A percentile compares a stretch with the other conserved stretches of the same genome.
Conservation (phyloP, 176 grass and related monocot genomes). For the Calamus simplicifolius region DNA sequence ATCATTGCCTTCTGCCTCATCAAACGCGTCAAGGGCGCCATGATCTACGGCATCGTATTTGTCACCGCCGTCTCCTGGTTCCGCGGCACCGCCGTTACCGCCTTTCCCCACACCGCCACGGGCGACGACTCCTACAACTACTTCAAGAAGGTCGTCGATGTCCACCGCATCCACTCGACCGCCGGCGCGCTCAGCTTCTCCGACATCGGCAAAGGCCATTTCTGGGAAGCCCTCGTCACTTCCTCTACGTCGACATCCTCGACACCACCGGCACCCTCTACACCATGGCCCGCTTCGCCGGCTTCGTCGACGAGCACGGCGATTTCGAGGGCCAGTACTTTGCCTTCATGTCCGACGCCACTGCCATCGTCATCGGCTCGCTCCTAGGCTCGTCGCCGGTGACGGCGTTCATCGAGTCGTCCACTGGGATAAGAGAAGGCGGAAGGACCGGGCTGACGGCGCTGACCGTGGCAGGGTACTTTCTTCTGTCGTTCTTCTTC, state of each 20-base stretch:
- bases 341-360: slow-evolving; percentile 9
- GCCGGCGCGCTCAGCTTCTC: slow-evolving; percentile 7
- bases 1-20: slow-evolving; percentile 9
- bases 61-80: slow-evolving; percentile 11
- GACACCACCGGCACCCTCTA: slow-evolving; percentile 7
- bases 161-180: neutral
- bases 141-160: slow-evolving; percentile 7
- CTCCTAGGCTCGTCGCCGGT: slow-evolving; percentile 11
- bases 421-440: slow-evolving; percentile 9
- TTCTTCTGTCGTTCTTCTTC: slow-evolving; percentile 4
- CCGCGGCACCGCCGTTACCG: slow-evolving; percentile 5
- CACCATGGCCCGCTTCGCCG: slow-evolving; percentile 7
- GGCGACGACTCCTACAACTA: slow-evolving; percentile 1
- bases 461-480: neutral
- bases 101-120: neutral
- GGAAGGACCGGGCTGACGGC: slow-evolving; percentile 11
- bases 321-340: slow-evolving; percentile 16
- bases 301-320: neutral
- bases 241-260: slow-evolving; percentile 9
- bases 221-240: slow-evolving; percentile 8
- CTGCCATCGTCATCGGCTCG: neutral
- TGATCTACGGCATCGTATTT: slow-evolving; percentile 13
- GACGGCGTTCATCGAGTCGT: slow-evolving; percentile 10
- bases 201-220: neutral
- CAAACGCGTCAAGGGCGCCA: slow-evolving; percentile 3